These are phyloP conservation scores for Coemansia sp. DNA, from an alignment of 192 early-diverging fungal genomes.

Conservation along the genomic window DNA sequence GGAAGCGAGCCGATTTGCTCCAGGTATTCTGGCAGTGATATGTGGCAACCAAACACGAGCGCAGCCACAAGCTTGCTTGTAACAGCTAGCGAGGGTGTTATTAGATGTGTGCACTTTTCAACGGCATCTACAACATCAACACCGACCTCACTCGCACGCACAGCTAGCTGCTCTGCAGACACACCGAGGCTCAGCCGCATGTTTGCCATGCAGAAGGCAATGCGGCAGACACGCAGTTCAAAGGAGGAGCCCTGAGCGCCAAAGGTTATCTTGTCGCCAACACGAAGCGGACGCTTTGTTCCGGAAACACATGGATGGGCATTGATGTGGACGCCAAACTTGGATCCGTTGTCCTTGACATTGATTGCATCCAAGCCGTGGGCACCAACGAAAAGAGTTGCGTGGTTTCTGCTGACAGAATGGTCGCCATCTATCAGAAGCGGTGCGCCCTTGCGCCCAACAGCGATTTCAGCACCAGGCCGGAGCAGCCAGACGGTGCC, in stretches of 20 bases:
- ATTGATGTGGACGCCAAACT: constrained; percentile 48
- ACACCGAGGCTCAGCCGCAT: constrained; percentile 10
- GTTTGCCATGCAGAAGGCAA: constrained; percentile 26
- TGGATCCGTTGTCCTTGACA: constrained; percentile 32
- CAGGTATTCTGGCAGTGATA: constrained; percentile 23
- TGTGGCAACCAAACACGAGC: constrained; percentile 18
- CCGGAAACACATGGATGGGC: constrained; percentile 15
- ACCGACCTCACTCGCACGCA: not conserved
- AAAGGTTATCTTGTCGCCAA: constrained; percentile 37
- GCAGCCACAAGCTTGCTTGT: constrained; percentile 34
- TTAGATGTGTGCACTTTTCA: constrained; percentile 25
- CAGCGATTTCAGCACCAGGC: constrained; percentile 13
- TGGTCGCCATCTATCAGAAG: constrained; percentile 39
- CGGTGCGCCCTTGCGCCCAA: constrained; percentile 35
- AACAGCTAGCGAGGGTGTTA: constrained; percentile 29
- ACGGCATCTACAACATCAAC: constrained; percentile 16
- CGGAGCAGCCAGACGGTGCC: constrained; percentile 32
- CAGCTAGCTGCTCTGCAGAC: not conserved
- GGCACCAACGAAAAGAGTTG: constrained; percentile 13
- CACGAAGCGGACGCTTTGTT: not conserved
- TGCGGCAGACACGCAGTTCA: constrained; percentile 8
- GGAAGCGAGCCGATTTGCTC: constrained; percentile 9
- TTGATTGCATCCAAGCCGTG: not conserved
- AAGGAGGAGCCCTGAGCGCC: constrained; percentile 41
- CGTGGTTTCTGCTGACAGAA: constrained; percentile 40